Base-by-base conservation (phyloP, 2,329 filamentous ascomycete species). In the Diaporthe aspalathi region DNA sequence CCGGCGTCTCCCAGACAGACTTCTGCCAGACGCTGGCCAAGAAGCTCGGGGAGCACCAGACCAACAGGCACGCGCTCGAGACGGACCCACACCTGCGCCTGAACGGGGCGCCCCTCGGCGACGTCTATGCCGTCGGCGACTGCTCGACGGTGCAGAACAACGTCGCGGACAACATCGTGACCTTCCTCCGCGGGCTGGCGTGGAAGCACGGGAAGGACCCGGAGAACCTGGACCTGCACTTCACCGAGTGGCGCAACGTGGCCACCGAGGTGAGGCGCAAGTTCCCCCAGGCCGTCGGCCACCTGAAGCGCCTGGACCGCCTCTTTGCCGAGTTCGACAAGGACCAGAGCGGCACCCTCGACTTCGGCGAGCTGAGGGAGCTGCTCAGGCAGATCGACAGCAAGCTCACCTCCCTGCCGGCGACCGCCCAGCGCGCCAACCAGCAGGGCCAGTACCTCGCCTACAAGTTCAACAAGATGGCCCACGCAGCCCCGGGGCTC, bases 91-190 rank as follows among this genome's bases (percentile, higher is more conserved):
- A 99, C 79, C 91, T 98, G 11, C 94, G 96, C 50, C 85, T 99
- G 0, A 93, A 92, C 72, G 96, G 96, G 67, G 90, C 96, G 0
- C 96, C 96, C 0, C 83, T 98, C 0, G 96, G 96, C 47, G 95
- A 98, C 73, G 94, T 99, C 27, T 99, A 99, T 78, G 95, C 95
- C 60, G 94, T 99, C 73, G 96, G 96, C 17, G 96, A 99, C 83
- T 98, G 96, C 83, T 88, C 94, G 8, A 99, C 97, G 0, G 95
- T 99, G 0, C 97, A 99, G 79, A 99, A 99, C 85, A 99, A 99
- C 76, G 87, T 98, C 2, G 93, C 95, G 3, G 94, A 97, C 78
- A 92, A 98, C 83, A 91, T 99, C 76, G 88, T 98, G 60, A 92
- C 90, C 24, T 99, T 98, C 83, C 88, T 99, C 14, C 94, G 94